Conservation (phyloP, 2,329 filamentous ascomycete species). For the Penicillium sp. region DNA sequence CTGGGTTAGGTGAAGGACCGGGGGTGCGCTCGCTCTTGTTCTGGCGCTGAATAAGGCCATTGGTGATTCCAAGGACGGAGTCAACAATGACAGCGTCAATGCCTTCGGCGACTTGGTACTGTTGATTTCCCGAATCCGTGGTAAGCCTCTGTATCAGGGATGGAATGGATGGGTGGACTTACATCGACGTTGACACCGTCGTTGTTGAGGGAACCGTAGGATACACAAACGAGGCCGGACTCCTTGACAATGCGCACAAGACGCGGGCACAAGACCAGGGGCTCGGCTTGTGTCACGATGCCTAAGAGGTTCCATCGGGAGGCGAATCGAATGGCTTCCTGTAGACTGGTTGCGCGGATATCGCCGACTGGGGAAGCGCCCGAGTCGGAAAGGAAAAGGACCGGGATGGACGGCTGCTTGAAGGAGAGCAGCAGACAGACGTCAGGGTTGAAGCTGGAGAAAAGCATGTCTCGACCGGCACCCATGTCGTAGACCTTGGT, state of each 20-base stretch:
- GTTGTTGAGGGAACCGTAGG: slow-evolving; percentile 90
- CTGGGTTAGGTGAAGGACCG: slow-evolving; percentile 22
- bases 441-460: slow-evolving; percentile 96
- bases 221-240: slow-evolving; percentile 88
- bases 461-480: slow-evolving; percentile 84
- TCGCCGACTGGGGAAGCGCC: slow-evolving; percentile 80
- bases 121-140: slow-evolving; percentile 1
- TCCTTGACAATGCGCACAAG: slow-evolving; percentile 93
- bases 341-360: slow-evolving; percentile 82
- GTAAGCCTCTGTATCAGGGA: not conserved
- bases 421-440: slow-evolving; percentile 91
- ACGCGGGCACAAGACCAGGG: slow-evolving; percentile 82
- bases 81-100: slow-evolving; percentile 99
- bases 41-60: slow-evolving; percentile 66
- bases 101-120: slow-evolving; percentile 88
- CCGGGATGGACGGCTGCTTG: slow-evolving; percentile 95
- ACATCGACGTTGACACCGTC: slow-evolving; percentile 82
- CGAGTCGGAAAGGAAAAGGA: slow-evolving; percentile 89
- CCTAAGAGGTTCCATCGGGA: slow-evolving; percentile 92
- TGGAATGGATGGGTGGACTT: slow-evolving; percentile 32
- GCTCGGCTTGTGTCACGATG: slow-evolving; percentile 83
- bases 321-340: slow-evolving; percentile 93
- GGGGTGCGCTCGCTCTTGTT: slow-evolving; percentile 25
- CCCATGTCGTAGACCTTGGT: slow-evolving; percentile 84
- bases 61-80: slow-evolving; percentile 85